These are phyloP conservation scores for Pilatotrama ljubarskyi DNA, from an alignment of 768 basidiomycete genomes.

Conservation along the genomic window DNA sequence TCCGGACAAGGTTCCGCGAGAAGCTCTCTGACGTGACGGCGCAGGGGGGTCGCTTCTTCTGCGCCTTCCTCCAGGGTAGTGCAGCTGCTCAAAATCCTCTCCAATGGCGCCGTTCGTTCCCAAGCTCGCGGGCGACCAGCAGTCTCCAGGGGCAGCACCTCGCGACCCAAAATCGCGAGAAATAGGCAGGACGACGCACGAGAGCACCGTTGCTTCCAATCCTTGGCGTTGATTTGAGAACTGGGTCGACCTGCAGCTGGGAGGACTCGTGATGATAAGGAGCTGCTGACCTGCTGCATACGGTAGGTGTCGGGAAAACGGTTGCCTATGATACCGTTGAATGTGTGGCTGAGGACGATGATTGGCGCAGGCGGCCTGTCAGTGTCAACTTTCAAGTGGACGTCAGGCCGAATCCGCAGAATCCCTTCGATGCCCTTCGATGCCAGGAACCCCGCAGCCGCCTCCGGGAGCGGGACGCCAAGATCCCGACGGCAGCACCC, in stretches of 20 bases:
- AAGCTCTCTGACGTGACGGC: constrained; percentile 13
- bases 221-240: no score
- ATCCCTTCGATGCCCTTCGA: no score
- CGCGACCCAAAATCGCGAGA: neutral
- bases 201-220: neutral
- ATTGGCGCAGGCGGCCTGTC: constrained; percentile 6
- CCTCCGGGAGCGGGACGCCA: no score
- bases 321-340: neutral
- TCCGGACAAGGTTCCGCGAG: constrained; percentile 4
- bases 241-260: neutral
- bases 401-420: neutral
- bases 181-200: neutral
- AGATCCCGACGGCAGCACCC: neutral
- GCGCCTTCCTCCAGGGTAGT: constrained; percentile 6
- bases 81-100: neutral
- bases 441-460: no score
- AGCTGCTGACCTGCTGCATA: neutral
- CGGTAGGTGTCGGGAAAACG: neutral
- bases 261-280: neutral
- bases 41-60: neutral
- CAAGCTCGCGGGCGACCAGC: neutral
- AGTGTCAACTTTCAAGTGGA: neutral
- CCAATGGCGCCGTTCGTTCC: constrained; percentile 2
- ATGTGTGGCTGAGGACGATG: neutral
- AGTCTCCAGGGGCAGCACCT: constrained; percentile 7